These are phyloP conservation scores for Halteria grandinella DNA, from an alignment of 73 alveolate species.

Conservation along the genomic window DNA sequence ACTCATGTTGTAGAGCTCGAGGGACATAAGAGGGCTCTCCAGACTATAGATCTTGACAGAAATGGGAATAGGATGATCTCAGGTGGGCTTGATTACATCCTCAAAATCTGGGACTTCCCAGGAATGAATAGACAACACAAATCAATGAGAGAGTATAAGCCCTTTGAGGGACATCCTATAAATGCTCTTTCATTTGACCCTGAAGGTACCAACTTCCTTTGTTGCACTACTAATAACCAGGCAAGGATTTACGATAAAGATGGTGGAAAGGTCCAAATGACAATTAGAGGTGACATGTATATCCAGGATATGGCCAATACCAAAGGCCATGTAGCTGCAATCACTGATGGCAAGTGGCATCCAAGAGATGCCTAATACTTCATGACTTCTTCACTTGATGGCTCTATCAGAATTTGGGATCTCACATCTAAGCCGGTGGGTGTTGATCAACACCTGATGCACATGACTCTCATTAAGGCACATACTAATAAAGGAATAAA, in stretches of 20 bases:
- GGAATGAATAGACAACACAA: conserved; percentile 68
- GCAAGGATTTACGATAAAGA: conserved; percentile 89
- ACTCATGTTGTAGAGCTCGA: no score
- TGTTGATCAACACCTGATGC: conserved; percentile 87
- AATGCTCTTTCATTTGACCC: conserved; percentile 82
- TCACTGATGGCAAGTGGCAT: conserved; percentile 92
- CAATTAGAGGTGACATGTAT: conserved; percentile 95
- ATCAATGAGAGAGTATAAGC: conserved; percentile 65
- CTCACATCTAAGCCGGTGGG: conserved; percentile 84
- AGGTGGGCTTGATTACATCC: conserved; percentile 67
- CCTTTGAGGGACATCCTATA: conserved; percentile 87
- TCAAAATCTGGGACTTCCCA: conserved; percentile 78
- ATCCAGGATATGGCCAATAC: conserved; percentile 90
- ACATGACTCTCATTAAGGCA: conserved; percentile 80
- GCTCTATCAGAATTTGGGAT: conserved; percentile 93
- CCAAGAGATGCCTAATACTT: conserved; percentile 83
- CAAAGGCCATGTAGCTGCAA: conserved; percentile 93
- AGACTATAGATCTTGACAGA: conserved; percentile 69
- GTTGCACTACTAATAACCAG: conserved; percentile 80
- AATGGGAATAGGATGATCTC: conserved; percentile 66
- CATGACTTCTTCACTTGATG: conserved; percentile 88
- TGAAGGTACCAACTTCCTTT: conserved; percentile 81
- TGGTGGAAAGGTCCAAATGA: conserved; percentile 84
- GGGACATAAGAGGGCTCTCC: conserved; percentile 65
- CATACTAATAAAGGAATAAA: conserved; percentile 68